Conservation (phyloP, 176 grass and related monocot species). For the Zoysia pacifica region DNA sequence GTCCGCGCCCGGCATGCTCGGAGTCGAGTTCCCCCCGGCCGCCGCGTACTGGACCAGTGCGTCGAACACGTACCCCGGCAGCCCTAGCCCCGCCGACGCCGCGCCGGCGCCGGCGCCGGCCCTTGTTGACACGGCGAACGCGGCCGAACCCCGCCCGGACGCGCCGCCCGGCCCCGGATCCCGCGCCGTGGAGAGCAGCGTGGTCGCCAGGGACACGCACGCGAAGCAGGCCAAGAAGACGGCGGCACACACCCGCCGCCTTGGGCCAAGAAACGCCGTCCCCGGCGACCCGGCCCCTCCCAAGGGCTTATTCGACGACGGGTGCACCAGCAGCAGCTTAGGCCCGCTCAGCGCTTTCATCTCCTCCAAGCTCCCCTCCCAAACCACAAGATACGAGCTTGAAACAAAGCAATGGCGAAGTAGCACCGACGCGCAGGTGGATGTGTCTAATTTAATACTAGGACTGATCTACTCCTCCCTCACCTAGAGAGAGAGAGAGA, state of each 20-base stretch:
- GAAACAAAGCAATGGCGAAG: conserved; percentile 17
- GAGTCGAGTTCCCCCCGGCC: conserved; percentile 57
- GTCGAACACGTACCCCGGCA: conserved; percentile 76
- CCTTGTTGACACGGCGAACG: background rate
- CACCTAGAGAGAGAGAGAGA: background rate
- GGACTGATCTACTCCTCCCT: background rate
- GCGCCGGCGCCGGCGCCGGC: background rate
- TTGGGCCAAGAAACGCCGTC: conserved; percentile 25
- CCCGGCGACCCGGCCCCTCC: conserved; percentile 36
- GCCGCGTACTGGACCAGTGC: conserved; percentile 77
- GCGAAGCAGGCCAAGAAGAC: conserved; percentile 67
- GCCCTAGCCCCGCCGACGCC: background rate
- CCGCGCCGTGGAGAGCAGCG: conserved; percentile 54
- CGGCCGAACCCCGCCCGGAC: conserved; percentile 3
- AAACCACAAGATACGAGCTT: background rate
- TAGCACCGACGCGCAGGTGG: background rate
- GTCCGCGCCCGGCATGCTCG: conserved; percentile 65
- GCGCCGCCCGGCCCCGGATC: background rate
- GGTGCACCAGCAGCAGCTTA: conserved; percentile 49
- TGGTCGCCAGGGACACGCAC: conserved; percentile 65
- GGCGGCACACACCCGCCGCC: conserved; percentile 60
- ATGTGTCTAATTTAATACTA: conserved; percentile 8
- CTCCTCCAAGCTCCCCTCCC: background rate
- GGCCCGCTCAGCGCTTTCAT: conserved; percentile 49
- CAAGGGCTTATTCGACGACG: conserved; percentile 43